Conservation (phyloP, 768 basidiomycete genomes). For the Trametes punicea region DNA sequence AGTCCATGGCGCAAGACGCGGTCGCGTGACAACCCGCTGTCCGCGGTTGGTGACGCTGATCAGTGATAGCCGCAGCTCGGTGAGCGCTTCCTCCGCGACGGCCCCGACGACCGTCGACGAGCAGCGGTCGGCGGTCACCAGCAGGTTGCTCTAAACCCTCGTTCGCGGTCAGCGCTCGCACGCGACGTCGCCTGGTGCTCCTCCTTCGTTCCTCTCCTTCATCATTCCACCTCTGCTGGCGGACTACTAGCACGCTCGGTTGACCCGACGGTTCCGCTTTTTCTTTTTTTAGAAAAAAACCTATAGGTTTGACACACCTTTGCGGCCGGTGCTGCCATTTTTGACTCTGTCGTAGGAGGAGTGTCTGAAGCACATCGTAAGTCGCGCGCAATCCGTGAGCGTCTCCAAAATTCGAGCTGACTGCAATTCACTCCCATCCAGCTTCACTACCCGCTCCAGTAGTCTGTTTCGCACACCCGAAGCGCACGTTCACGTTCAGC, state of each 20-base stretch:
- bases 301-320: background rate
- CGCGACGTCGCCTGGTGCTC: conserved; percentile 1
- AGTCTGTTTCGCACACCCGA: too few species aligned
- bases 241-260: conserved; percentile 22
- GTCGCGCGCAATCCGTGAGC: background rate
- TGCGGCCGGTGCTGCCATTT: background rate
- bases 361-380: conserved; percentile 12
- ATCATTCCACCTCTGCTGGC: conserved; percentile 5
- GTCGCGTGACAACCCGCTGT: background rate
- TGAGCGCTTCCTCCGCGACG: conserved; percentile 11
- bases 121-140: conserved; percentile 7
- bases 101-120: too few species aligned
- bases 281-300: background rate
- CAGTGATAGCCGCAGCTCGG: background rate
- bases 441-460: too few species aligned
- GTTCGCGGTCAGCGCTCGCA: background rate
- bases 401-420: too few species aligned
- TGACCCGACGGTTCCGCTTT: conserved; percentile 20
- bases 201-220: conserved; percentile 15
- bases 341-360: too few species aligned
- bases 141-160: conserved; percentile 11
- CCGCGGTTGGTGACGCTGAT: too few species aligned
- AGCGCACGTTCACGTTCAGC: too few species aligned
- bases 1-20: too few species aligned
- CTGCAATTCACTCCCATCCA: too few species aligned